Evolutionary conservation across 768 basidiomycete species (phyloP), one percentile per base, ranked within the genome.

Genomic region (Phanerodontia chrysosporium): DNA sequence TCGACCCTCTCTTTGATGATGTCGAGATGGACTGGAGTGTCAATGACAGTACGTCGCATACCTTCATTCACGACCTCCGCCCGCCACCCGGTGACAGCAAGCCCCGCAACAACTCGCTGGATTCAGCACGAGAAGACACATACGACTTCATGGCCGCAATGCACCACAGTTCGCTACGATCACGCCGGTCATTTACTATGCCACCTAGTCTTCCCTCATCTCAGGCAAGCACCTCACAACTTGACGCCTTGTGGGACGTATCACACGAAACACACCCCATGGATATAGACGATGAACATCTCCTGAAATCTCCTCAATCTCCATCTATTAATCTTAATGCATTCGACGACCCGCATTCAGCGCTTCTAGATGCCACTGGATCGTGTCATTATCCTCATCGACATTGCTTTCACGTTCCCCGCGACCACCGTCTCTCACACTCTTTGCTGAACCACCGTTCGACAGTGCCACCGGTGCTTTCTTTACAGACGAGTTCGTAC

Each of bases 61-160:
- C 18, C 10, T 24, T 39, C 22, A 53, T 25, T 16, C 39, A 13
- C 32, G 35, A 53, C 22, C 49, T 51, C 29, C 8, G n/a, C 32
- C 16, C 49, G 49, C 36, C 44, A 55, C 30, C 48, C n/a, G 21
- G 35, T 2, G 16, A 25, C 1, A 22, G 29, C 3, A 59, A 45
- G 24, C 60, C 42, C 13, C 39, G 60, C n/a, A 46, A 48, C 10
- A 24, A 39, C 35, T 61, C 60, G 16, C 55, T 61, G 8, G 60
- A 57, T n/a, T 52, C 55, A 8, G 21, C 55, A 18, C 32, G 32
- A 35, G 13, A 42, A 16, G 45, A 52, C 24, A 22, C 46, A 1
- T 61, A 49, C 32, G 36, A 30, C 25, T 42, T 55, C 24, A 16
- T 46, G 4, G 30, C 48, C 36, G 24, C 60, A n/a, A 45, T 45